phyloP scores from a whole-genome alignment of 2,329 filamentous ascomycete genomes.

The Raffaelea ambrosiae region DNA sequence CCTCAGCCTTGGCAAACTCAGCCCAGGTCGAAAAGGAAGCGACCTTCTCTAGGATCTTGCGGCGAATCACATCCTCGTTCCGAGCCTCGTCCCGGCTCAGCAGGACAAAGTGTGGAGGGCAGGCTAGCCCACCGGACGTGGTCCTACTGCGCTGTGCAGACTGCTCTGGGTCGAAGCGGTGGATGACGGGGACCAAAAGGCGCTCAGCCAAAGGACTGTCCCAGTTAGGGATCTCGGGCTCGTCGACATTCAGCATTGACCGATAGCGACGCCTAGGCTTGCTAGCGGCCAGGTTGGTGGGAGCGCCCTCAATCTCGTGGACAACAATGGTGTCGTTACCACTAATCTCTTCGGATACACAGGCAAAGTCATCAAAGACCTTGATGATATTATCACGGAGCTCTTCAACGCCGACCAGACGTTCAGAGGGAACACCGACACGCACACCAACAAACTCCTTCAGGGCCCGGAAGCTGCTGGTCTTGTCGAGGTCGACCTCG shows the following conservation, averaged over 20 bases:
- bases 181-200: constrained; percentile 64
- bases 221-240: constrained; percentile 40
- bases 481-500: constrained; percentile 72
- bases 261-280: constrained; percentile 35
- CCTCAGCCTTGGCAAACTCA: constrained; percentile 48
- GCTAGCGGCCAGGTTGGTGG: constrained; percentile 67
- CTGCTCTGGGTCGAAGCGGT: constrained; percentile 36
- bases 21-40: constrained; percentile 67
- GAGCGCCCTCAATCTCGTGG: constrained; percentile 67
- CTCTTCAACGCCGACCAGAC: constrained; percentile 73
- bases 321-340: constrained; percentile 60
- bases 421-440: constrained; percentile 54
- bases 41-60: constrained; percentile 70
- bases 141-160: constrained; percentile 7
- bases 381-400: constrained; percentile 83
- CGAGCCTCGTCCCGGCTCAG: constrained; percentile 63
- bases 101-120: constrained; percentile 62
- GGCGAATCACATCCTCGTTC: constrained; percentile 61
- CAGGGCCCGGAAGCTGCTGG: constrained; percentile 57
- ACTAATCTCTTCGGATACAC: constrained; percentile 64
- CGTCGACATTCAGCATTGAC: constrained; percentile 42
- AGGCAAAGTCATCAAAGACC: constrained; percentile 60
- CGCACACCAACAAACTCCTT: constrained; percentile 64
- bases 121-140: constrained; percentile 7
- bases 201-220: constrained; percentile 55